Evolutionary conservation across 495 filamentous ascomycete species (phyloP).

Genomic region (Aspergillus ellipticus): DNA sequence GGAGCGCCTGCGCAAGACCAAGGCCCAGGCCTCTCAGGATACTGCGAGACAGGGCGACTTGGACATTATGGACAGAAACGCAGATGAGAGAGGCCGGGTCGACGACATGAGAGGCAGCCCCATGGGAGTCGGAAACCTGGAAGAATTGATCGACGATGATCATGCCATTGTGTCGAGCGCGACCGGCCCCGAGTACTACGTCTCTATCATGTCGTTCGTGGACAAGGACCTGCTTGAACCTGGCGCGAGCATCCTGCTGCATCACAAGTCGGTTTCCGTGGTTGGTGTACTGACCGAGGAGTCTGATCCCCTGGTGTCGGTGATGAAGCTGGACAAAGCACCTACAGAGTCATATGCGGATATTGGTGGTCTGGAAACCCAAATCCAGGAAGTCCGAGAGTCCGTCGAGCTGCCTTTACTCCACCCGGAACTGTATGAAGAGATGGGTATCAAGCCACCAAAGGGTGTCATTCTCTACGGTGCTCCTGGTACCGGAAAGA

Average conservation of each 20-base stretch:
- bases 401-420: conserved; percentile 94
- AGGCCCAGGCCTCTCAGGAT: conserved; percentile 69
- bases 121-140: conserved; percentile 96
- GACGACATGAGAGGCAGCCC: conserved; percentile 98
- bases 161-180: conserved; percentile 98
- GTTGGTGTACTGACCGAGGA: conserved; percentile 97
- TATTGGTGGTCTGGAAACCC: conserved; percentile 90
- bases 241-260: conserved; percentile 89
- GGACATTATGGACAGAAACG: conserved; percentile 64
- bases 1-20: conserved; percentile 87
- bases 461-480: conserved; percentile 99
- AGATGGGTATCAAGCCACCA: conserved; percentile 99
- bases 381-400: conserved; percentile 97
- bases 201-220: conserved; percentile 99
- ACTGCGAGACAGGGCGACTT: conserved; percentile 42
- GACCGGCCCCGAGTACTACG: conserved; percentile 97
- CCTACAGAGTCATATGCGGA: conserved; percentile 98
- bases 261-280: conserved; percentile 97
- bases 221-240: conserved; percentile 98
- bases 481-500: conserved; percentile 96
- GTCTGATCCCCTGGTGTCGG: conserved; percentile 89
- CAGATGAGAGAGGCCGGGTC: conserved; percentile 91
- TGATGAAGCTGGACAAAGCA: conserved; percentile 99
- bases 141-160: conserved; percentile 99
- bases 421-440: conserved; percentile 97